Base-by-base conservation (phyloP, 1,284 basidiomycete genomes). In the Omphalotus olearius region DNA sequence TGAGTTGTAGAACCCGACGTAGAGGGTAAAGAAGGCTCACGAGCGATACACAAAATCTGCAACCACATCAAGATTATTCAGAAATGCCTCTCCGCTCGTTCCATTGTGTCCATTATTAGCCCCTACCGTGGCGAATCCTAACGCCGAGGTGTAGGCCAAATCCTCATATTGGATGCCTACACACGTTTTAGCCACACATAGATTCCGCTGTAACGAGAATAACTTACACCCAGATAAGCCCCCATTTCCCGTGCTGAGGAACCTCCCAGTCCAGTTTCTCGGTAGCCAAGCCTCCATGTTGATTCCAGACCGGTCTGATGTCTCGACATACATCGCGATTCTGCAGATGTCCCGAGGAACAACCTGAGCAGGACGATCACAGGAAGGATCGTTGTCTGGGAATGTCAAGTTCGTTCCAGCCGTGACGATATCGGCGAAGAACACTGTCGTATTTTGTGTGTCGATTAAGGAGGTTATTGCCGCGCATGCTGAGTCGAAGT, bases 281-380 rank as follows among this genome's bases (percentile, higher is more conserved):
- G 55, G 52, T 7, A 56, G 33, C 55, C 55, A 56, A 11, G 48
- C 55, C 30, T 56, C 55, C 48, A 56, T 53, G 26, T 26, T 18
- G 26, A 51, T 51, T 7, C 44, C 35, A n/a, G 55, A 56, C 4
- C 30, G 14, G n/a, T 18, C n/a, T 20, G 51, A 50, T 2, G 55
- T 56, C 6, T 41, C 45, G 14, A 56, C 48, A 36, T 41, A 35
- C 50, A 56, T 18, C 14, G 48, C 37, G 20, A 56, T 43, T 13
- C 55, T 43, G 37, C 55, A 56, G 13, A 53, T 50, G 33, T 53
- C 51, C 7, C 28, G 47, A 4, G 52, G 40, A 23, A 54, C 44
- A 14, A 50, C 16, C n/a, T 54, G 43, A 25, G 48, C 20, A 3
- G 47, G n/a, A 13, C 16, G 28, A 7, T 16, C 36, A 20, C 53